Evolutionary conservation across 768 basidiomycete genomes (phyloP), one percentile per base, ranked within the genome.

Genomic region (Mrakia blollopis): DNA sequence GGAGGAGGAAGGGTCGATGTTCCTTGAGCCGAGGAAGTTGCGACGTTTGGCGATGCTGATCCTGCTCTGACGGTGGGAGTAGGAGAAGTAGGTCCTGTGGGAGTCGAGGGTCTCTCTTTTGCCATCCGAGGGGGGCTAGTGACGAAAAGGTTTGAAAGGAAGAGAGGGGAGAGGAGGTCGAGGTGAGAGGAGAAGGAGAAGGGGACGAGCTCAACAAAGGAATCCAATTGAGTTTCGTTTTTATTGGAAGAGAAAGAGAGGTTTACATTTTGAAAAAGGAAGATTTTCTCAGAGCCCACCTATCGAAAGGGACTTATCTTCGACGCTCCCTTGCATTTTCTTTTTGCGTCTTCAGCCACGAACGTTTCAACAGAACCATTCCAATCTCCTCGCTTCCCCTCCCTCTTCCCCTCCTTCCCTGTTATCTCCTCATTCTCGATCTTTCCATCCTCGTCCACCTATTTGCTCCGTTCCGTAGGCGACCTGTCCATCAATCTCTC

Each of bases 361-460:
- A 18, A 16, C 65, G 37, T 39, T 14, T 41, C 37, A n/a, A n/a
- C 35, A 68, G 35, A 9, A 23, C n/a, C 25, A n/a, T 68, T 50
- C 47, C 47, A 50, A 50, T 50, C 73, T 4, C 41, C 73, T 74
- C 73, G 21, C 32, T 62, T 11, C 47, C 62, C 41, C 63, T 62
- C 62, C 44, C n/a, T 32, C 61, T 63, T 57, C 50, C 16, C 37
- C 71, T 16, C 52, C 50, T 60, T 39, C 30, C 14, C 52, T 30
- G 35, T 60, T n/a, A n/a, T n/a, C 30, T 30, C 21, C 30, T 54
- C 28, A n/a, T 16, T 47, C 41, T 44, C 7, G 47, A 50, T 74
- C 39, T 62, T 44, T 44, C 65, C 61, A 14, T 62, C 61, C 41
- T 21, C 30, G 13, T 62, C 30, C 18, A 61, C 72, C 7, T 39